Base-by-base conservation (phyloP, 2,329 filamentous ascomycete species). In the Trichoderma oligosporum region DNA sequence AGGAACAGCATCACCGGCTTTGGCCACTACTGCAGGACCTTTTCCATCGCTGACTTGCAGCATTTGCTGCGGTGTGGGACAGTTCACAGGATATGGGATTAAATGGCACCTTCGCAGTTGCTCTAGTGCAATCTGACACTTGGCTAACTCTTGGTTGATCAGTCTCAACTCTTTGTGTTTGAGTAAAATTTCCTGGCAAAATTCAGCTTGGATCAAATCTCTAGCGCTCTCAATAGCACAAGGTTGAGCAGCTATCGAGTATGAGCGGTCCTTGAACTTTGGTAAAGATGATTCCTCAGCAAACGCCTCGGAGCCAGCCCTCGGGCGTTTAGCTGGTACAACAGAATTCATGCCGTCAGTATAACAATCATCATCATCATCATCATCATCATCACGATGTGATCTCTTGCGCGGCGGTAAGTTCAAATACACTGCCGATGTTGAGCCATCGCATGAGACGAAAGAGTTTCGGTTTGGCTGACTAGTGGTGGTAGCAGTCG, bases 91-190 rank as follows among this genome's bases (percentile, higher is more conserved):
- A 71, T 91, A 97, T 4, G 93, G 93, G 65, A 96, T 93, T 64
- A 97, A 79, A 69, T 94, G 87, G 74, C 92, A 97, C 60, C 94
- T 86, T 65, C 94, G 88, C 61, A 99, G 78, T 75, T 97, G 94
- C 74, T 99, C 94, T 64, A 97, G 80, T 9, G 92, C 91, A 62
- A 92, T 78, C 76, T 97, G 92, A 69, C 92, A 97, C 76, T 97
- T 97, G 63, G 91, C 93, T 63, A 97, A 82, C 75, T 97, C 94
- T 74, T 96, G 91, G 69, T 97, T 91, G 71, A 97, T 96, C 64
- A 96, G 80, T 57, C 92, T 89, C 59, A 97, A 76, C 76, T 99
- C 94, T 67, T 94, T 86, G 73, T 99, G 94, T 78, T 97, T 97
- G 70, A 95, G 77, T 62, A 97, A 76, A 53, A 97, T 92, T 76